phyloP scores from a whole-genome alignment of 345 rosid genomes.

The Ceriops decandra region DNA sequence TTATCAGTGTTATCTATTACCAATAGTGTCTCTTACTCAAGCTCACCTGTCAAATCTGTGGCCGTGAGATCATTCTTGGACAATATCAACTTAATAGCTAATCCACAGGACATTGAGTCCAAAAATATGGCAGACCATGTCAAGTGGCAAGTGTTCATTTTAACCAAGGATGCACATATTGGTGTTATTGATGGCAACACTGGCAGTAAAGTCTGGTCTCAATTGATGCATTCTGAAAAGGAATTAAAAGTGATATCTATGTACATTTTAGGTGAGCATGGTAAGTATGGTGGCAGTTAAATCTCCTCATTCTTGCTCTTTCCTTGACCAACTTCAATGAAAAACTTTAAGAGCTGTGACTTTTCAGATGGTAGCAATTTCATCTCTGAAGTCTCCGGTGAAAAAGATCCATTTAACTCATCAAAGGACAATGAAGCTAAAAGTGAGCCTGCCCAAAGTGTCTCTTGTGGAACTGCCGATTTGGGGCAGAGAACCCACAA shows the following conservation, averaged over 20 bases:
- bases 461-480: constrained; percentile 32
- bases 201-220: constrained; percentile 45
- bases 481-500: constrained; percentile 29
- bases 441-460: constrained; percentile 30
- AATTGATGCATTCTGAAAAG: constrained; percentile 33
- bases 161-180: constrained; percentile 60
- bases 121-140: constrained; percentile 27
- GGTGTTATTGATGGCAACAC: constrained; percentile 51
- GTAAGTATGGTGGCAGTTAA: constrained; percentile 8
- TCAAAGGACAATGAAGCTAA: constrained; percentile 32
- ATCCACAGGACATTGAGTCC: constrained; percentile 32
- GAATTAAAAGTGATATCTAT: constrained; percentile 50
- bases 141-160: constrained; percentile 40
- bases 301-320: neutral
- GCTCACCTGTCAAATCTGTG: constrained; percentile 55
- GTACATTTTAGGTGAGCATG: constrained; percentile 63
- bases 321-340: no score
- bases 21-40: constrained; percentile 47
- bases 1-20: constrained; percentile 56
- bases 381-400: constrained; percentile 31
- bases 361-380: constrained; percentile 46
- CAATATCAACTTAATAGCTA: constrained; percentile 20
- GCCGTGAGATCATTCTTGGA: constrained; percentile 40
- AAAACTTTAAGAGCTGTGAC: constrained; percentile 18
- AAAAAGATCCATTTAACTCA: constrained; percentile 20